phyloP scores from a whole-genome alignment of 2,329 filamentous ascomycete species.

The Aspergillus ustus region DNA sequence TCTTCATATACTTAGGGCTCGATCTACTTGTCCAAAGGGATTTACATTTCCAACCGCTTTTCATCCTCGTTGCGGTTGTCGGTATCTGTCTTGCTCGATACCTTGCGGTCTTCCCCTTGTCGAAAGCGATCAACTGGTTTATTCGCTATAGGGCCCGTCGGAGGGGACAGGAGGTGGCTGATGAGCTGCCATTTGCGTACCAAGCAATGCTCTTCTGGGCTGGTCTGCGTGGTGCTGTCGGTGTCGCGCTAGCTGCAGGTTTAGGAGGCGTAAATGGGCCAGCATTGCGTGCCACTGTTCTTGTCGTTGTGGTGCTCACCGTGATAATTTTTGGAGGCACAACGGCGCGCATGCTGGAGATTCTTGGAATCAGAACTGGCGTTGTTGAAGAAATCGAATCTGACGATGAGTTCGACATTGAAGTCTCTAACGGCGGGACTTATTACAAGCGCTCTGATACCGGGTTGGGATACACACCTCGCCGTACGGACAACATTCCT shows the following conservation, averaged over 20 bases:
- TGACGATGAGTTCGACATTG: slow-evolving; percentile 98
- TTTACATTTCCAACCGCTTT: slow-evolving; percentile 87
- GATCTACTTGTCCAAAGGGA: slow-evolving; percentile 91
- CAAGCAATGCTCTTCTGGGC: slow-evolving; percentile 99
- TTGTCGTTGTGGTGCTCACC: slow-evolving; percentile 94
- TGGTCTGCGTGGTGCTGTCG: slow-evolving; percentile 90
- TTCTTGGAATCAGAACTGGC: slow-evolving; percentile 92
- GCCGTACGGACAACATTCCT: slow-evolving; percentile 62
- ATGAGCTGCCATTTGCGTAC: slow-evolving; percentile 92
- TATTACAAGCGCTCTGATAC: slow-evolving; percentile 81
- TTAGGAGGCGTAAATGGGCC: slow-evolving; percentile 80
- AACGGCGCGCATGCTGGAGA: slow-evolving; percentile 96
- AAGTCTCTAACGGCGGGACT: slow-evolving; percentile 70
- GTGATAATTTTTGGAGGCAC: slow-evolving; percentile 99
- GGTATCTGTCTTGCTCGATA: slow-evolving; percentile 92
- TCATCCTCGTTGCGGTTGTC: slow-evolving; percentile 89
- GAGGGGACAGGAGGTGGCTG: slow-evolving; percentile 74
- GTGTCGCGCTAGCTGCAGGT: slow-evolving; percentile 89
- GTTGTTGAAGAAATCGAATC: slow-evolving; percentile 97
- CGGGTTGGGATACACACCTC: slow-evolving; percentile 77
- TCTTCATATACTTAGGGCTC: slow-evolving; percentile 97
- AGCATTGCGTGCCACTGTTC: slow-evolving; percentile 88
- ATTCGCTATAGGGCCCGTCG: slow-evolving; percentile 82
- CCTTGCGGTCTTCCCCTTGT: slow-evolving; percentile 92
- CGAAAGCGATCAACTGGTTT: slow-evolving; percentile 87